Conservation (phyloP, 75 land plant genomes). For the Cunninghamia lanceolata region DNA sequence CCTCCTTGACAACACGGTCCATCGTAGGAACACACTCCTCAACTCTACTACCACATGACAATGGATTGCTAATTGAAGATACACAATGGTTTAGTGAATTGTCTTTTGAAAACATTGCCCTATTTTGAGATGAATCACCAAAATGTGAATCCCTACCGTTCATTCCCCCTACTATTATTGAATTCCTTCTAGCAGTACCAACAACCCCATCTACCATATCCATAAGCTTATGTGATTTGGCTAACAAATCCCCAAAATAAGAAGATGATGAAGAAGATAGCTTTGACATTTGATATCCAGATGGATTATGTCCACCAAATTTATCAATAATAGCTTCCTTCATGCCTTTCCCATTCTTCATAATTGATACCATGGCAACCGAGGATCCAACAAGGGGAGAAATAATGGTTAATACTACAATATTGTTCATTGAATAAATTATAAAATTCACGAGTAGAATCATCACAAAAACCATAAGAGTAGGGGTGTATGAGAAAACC, state of each 20-base stretch:
- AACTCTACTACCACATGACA: background rate
- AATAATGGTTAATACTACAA: slow-evolving; percentile 38
- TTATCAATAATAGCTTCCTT: background rate
- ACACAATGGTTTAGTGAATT: background rate
- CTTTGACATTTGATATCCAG: slow-evolving; percentile 10
- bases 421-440: slow-evolving; percentile 65
- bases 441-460: slow-evolving; percentile 84
- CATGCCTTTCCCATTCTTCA: background rate
- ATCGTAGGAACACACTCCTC: background rate
- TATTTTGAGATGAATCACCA: background rate
- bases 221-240: background rate
- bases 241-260: background rate
- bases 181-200: slow-evolving; percentile 22
- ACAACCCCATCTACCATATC: slow-evolving; percentile 36
- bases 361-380: slow-evolving; percentile 1
- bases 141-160: slow-evolving; percentile 22
- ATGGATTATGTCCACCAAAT: slow-evolving; percentile 18
- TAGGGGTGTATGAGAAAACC: slow-evolving; percentile 84
- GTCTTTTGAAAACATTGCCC: slow-evolving; percentile 5
- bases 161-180: slow-evolving; percentile 26
- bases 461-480: slow-evolving; percentile 89
- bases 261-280: slow-evolving; percentile 23
- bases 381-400: slow-evolving; percentile 3
- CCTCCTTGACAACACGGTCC: slow-evolving; percentile 1
- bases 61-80: too few relatives aligned